Percentiles rank a stretch among this genome's conserved stretches.
Conservation (phyloP, 306 rosid species). For the Pyrus betulifolia region DNA sequence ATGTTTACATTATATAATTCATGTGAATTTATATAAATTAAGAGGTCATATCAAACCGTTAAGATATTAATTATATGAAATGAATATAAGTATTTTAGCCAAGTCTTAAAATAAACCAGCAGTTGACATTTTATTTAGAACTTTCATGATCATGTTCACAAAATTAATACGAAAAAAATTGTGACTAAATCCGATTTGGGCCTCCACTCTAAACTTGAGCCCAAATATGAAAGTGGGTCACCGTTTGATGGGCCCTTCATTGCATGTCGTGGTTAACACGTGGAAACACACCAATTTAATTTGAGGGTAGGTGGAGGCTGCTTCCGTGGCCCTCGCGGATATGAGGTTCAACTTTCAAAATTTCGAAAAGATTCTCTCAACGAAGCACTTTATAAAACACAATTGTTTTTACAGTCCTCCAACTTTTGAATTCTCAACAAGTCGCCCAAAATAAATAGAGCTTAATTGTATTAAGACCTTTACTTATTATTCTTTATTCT, state of each 20-base stretch:
- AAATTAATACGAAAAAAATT: no score
- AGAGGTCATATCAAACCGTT: no score
- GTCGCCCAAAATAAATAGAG: neutral
- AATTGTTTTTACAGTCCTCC: neutral
- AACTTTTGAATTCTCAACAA: neutral
- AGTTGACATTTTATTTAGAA: no score
- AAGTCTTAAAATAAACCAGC: no score
- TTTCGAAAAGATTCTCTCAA: constrained; percentile 35
- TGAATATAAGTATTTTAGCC: no score
- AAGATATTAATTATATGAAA: no score
- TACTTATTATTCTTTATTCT: neutral
- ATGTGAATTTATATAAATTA: no score
- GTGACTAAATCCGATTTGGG: neutral
- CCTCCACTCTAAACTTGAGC: neutral
- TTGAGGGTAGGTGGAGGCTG: neutral
- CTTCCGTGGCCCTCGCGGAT: neutral
- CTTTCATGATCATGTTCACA: no score
- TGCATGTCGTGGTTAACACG: neutral
- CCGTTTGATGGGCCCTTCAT: neutral
- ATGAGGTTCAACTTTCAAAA: constrained; percentile 17
- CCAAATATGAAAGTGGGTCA: neutral
- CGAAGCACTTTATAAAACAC: constrained; percentile 11
- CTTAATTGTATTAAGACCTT: neutral
- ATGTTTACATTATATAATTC: no score
- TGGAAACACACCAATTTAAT: neutral